Base-by-base conservation (phyloP, 176 grass and related monocot species). In the Luzula sylvatica region DNA sequence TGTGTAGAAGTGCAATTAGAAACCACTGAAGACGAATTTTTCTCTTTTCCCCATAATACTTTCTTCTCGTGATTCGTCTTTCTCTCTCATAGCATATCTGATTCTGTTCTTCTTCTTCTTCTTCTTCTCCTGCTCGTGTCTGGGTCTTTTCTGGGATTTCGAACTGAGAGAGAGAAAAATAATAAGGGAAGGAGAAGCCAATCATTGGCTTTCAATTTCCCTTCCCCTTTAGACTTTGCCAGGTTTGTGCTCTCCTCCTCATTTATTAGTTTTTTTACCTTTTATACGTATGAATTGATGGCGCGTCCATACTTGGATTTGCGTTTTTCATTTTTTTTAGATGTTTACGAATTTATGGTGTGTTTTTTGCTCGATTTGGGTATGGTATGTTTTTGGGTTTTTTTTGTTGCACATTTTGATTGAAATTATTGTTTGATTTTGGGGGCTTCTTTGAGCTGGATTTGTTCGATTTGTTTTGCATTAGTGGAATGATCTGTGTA, bases 121-220 rank as follows among this genome's bases (percentile, higher is more conserved):
- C 30, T 35, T 35, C 30, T 35, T 9, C 9, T 4, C 30, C n/a
- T 63, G 57, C 42, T 61, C 17, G 20, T n/a, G 25, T 59, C 62
- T 27, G 52, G n/a, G n/a, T n/a, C n/a, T n/a, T 50, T 66, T 17
- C 42, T 50, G 61, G 42, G 52, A 46, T 47, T 75, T 30, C 23
- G 40, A 66, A 56, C 72, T 75, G 19, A 38, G 40, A 26, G 26
- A 32, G 46, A 57, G 67, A 61, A 52, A 35, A 49, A 64, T 25
- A 19, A 56, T 29, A 29, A 40, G 56, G 26, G 47, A 59, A 15
- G 51, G 50, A 66, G 38, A 47, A 38, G 39, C 77, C 75, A 67
- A 88, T 88, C 73, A 82, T 79, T 71, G 55, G 38, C 39, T 59
- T 50, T 51, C 13, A 26, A 32, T 78, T 53, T 50, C 22, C 47